Evolutionary conservation across 306 rosid species (phyloP).

Genomic region (Mucuna pruriens): DNA sequence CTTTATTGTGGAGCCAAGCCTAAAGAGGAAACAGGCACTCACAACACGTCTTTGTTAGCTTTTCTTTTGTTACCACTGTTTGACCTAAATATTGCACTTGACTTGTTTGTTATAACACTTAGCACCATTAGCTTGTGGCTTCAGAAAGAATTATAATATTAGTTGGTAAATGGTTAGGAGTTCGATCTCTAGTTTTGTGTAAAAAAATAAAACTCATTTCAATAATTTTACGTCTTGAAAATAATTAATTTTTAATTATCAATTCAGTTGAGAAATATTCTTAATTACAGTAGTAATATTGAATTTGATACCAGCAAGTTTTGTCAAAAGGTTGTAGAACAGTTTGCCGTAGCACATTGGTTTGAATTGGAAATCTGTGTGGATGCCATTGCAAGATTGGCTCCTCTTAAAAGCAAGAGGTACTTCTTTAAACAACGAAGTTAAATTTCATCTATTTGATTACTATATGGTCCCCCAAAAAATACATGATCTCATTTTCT

Average conservation of each 20-base stretch:
- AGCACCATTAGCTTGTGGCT: background rate
- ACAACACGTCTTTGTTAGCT: constrained; percentile 16
- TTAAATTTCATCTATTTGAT: background rate
- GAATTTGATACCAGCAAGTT: constrained; percentile 6
- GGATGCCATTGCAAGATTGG: constrained; percentile 22
- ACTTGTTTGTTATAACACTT: constrained; percentile 21
- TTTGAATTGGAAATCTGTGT: constrained; percentile 20
- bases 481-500: background rate
- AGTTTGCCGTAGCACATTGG: background rate
- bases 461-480: background rate
- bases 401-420: constrained; percentile 1
- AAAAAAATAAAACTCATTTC: too few relatives aligned
- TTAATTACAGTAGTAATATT: too few relatives aligned
- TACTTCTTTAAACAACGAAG: background rate
- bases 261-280: too few relatives aligned
- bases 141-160: constrained; percentile 3
- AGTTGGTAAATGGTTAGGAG: too few relatives aligned
- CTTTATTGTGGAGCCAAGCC: constrained; percentile 47
- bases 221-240: too few relatives aligned
- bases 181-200: too few relatives aligned
- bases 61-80: background rate
- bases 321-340: background rate
- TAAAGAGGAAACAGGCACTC: constrained; percentile 30
- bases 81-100: constrained; percentile 14
- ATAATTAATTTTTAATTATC: too few relatives aligned